Evolutionary conservation across 2,329 filamentous ascomycete genomes (phyloP).

Genomic region (Diaporthe sp.): DNA sequence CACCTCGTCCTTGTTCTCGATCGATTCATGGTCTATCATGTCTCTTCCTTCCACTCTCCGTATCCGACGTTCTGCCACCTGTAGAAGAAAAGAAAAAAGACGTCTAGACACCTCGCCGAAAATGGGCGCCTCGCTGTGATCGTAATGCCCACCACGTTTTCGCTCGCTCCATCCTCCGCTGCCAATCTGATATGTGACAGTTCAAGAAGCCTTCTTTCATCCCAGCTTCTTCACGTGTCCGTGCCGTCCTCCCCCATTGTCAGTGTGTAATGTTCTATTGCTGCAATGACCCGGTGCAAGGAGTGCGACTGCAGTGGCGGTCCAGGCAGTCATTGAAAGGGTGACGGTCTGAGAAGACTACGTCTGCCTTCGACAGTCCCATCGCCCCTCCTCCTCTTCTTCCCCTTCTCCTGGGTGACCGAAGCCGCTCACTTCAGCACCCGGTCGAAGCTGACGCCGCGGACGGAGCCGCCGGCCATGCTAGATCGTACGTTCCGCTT

Average conservation of each 20-base stretch:
- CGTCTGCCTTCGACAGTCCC: not conserved
- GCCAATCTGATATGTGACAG: conserved; percentile 12
- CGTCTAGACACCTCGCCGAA: conserved; percentile 16
- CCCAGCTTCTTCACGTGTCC: not conserved
- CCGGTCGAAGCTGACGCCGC: conserved; percentile 80
- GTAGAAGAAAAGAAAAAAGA: not conserved
- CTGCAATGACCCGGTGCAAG: not conserved
- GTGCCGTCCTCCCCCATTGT: not conserved
- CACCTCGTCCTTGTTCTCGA: not conserved
- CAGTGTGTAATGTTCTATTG: not conserved
- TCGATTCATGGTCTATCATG: not conserved
- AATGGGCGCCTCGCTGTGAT: conserved; percentile 36
- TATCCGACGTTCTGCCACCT: conserved; percentile 23
- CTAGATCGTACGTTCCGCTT: conserved; percentile 89
- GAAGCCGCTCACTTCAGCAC: conserved; percentile 72
- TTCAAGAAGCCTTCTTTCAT: not conserved
- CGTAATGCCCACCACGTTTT: not conserved
- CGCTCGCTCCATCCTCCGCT: not conserved
- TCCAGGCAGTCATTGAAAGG: not conserved
- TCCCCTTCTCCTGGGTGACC: not conserved
- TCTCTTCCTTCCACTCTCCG: conserved; percentile 9
- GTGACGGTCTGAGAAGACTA: not conserved
- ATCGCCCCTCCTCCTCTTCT: not conserved
- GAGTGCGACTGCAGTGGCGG: not conserved
- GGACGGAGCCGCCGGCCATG: conserved; percentile 85